Evolutionary conservation across 345 rosid species (phyloP).

Genomic region (Kandelia obovata): DNA sequence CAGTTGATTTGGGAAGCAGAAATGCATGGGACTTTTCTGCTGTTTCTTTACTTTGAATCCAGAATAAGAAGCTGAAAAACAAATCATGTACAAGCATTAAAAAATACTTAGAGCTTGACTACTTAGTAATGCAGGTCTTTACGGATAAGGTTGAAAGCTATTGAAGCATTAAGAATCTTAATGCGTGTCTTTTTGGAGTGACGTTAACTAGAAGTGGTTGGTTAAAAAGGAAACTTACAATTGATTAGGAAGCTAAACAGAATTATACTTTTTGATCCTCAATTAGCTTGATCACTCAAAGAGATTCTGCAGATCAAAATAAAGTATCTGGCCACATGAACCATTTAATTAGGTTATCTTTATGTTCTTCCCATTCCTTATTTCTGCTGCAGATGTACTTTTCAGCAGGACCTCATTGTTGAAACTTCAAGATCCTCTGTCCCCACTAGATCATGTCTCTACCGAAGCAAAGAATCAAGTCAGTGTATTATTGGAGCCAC

Average conservation of each 20-base stretch:
- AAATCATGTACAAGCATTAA: too few relatives aligned
- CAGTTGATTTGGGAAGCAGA: background rate
- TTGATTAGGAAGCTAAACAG: slow-evolving; percentile 2
- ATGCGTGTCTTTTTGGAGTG: background rate
- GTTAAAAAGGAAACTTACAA: too few relatives aligned
- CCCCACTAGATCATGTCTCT: slow-evolving; percentile 49
- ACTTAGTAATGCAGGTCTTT: background rate
- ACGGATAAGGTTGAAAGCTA: background rate
- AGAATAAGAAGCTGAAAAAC: background rate
- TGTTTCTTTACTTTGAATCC: background rate
- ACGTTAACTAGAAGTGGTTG: background rate
- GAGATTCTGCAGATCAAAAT: background rate
- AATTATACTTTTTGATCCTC: background rate
- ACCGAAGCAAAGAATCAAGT: slow-evolving; percentile 37
- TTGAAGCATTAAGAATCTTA: background rate
- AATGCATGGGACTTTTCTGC: background rate
- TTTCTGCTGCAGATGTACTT: slow-evolving; percentile 27
- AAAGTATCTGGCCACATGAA: background rate
- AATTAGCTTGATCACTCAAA: slow-evolving; percentile 1
- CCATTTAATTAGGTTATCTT: slow-evolving; percentile 11
- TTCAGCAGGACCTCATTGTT: slow-evolving; percentile 36
- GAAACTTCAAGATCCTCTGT: slow-evolving; percentile 38
- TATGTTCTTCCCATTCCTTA: slow-evolving; percentile 11
- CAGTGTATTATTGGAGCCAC: slow-evolving; percentile 49
- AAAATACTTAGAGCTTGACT: too few relatives aligned